Evolutionary conservation across 1,139 yeast species (phyloP).

Genomic region (Blastobotrys proliferans): DNA sequence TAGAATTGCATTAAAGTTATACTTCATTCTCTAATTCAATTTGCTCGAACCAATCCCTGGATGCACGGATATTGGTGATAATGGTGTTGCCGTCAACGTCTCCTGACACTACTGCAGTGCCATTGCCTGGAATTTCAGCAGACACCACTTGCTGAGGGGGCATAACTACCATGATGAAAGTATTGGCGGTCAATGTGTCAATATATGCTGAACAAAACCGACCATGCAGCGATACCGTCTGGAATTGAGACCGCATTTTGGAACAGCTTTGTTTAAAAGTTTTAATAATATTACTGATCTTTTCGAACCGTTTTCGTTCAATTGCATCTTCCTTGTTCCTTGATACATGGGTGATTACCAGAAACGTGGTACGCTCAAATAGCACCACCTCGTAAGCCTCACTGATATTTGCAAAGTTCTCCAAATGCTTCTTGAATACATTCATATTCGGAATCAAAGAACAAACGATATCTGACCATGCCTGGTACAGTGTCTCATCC

Average conservation of each 20-base stretch:
- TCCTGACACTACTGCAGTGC: constrained; percentile 25
- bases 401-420: constrained; percentile 67
- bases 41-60: constrained; percentile 62
- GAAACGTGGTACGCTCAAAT: constrained; percentile 89
- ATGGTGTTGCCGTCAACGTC: constrained; percentile 60
- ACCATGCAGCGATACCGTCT: constrained; percentile 72
- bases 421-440: constrained; percentile 68
- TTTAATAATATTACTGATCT: constrained; percentile 88
- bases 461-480: constrained; percentile 96
- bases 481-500: constrained; percentile 95
- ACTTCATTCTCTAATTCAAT: constrained; percentile 34
- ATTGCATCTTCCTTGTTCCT: constrained; percentile 26
- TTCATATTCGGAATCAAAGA: constrained; percentile 91
- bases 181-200: constrained; percentile 67
- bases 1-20: background rate
- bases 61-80: constrained; percentile 62
- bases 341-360: constrained; percentile 70
- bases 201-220: constrained; percentile 64
- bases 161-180: constrained; percentile 71
- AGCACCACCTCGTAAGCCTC: constrained; percentile 88
- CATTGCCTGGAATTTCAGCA: constrained; percentile 12
- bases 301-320: constrained; percentile 92
- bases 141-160: constrained; percentile 30
- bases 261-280: constrained; percentile 92
- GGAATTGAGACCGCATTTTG: constrained; percentile 80